A percentile compares a stretch with the other conserved stretches of the same genome.
Conservation (phyloP, 2,329 filamentous ascomycete species). For the Tolypocladium paradoxum region DNA sequence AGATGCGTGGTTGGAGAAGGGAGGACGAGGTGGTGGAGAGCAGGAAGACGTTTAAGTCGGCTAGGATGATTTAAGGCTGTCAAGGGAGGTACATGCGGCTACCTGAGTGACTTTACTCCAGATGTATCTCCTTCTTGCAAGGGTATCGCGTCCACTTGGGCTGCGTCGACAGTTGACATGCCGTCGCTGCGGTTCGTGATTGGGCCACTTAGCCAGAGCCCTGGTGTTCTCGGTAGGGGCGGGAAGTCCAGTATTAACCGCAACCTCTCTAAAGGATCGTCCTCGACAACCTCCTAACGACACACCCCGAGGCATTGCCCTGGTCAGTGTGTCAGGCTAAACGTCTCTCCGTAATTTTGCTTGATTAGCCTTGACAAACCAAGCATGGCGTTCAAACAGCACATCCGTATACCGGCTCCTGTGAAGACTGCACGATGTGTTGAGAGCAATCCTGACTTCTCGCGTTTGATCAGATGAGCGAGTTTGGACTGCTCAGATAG, state of each 20-base stretch:
- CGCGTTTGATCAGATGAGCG: no score
- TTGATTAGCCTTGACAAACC: no score
- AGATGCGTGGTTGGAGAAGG: no score
- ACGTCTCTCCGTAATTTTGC: no score
- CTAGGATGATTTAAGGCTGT: background rate
- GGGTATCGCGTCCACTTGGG: background rate
- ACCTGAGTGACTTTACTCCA: background rate
- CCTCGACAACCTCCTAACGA: background rate
- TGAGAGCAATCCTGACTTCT: no score
- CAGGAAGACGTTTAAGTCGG: background rate
- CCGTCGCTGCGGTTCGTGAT: background rate
- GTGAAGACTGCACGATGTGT: no score
- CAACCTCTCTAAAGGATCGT: background rate
- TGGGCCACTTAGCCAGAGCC: background rate
- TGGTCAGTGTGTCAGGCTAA: no score
- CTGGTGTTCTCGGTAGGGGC: background rate
- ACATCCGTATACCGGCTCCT: no score
- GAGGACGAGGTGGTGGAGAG: background rate
- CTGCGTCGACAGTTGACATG: background rate
- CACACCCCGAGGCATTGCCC: background rate
- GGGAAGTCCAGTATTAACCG: background rate
- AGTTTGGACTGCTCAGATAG: no score
- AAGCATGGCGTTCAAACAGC: no score
- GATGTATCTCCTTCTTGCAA: background rate
- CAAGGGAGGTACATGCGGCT: background rate